Evolutionary conservation across 768 basidiomycete species (phyloP), one percentile per base, ranked within the genome.

Genomic region (Crepidotus variabilis): DNA sequence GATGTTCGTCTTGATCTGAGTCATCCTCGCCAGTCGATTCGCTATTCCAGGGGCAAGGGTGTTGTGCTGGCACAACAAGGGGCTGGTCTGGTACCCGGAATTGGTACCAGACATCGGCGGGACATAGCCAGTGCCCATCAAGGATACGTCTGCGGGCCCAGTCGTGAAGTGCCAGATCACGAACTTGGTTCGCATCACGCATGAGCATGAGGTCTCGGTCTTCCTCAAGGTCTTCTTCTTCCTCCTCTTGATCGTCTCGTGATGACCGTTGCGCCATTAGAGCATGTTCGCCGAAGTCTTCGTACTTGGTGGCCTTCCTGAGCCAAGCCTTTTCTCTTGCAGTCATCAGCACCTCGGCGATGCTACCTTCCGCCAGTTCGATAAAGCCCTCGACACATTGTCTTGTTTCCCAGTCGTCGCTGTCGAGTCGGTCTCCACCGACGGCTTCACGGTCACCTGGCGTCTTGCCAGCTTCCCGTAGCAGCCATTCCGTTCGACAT

Each of bases 261-360:
- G 73, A 70, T 60, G 74, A 82, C 36, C 76, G 71, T 10, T 77
- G 71, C 47, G 88, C 84, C 22, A 87, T 87, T 7, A 89, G 68
- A 2, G 86, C 85, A 59, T 89, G 87, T 59, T 76, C 75, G 68
- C 89, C 79, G 65, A 90, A 77, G 55, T 87, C 85, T 1, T 75
- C 73, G 57, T 90, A 76, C 59, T 85, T 85, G 0, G 90, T 92
- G 64, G 82, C 67, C 39, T 71, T 76, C 35, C 83, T 73, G 49
- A 91, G 66, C 90, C 90, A 92, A 54, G 78, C 74, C 67, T 88
- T 87, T 68, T 91, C 90, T 58, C 82, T 76, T 14, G 86, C 85
- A 24, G 87, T 68, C 28, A 66, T 65, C 33, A 90, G 66, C 20
- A 90, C 84, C 47, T 88, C 84, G 46, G 65, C 61, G 57, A 91